Base-by-base conservation (phyloP, 2,329 filamentous ascomycete genomes). In the Paracoccidioides lutzii region DNA sequence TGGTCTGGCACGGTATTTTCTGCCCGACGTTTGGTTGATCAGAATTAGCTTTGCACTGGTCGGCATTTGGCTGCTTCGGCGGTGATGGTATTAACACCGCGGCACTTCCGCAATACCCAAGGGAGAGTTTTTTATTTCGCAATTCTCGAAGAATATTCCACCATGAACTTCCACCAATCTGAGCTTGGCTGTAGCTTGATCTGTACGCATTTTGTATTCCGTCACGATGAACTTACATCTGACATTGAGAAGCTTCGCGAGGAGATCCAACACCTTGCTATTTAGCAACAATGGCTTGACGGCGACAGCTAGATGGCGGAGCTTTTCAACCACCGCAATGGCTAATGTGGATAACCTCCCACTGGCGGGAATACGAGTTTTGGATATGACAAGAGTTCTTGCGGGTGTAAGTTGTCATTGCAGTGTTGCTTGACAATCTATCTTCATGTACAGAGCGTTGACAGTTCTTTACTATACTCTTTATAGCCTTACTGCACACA, bases 301-400 rank as follows among this genome's bases (percentile, higher is more conserved):
- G 68, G 66, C 57, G 14, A 37, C 52, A 57, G 58, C 61, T 38
- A 64, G 61, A 65, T 63, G 64, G 63, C 66, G 68, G 55, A 61
- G 58, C 42, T 72, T 68, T 59, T 75, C 77, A 42, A 76, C 73
- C 35, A 67, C 71, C 57, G 65, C 69, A 52, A 61, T 67, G 48
- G 67, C 73, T 62, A 37, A 15, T 37, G n/a, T 33, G 52, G 74
- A 73, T 33, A 77, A 76, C 14, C 70, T 86, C 37, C 91, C 93
- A 28, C 78, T 98, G 63, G 82, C 88, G 40, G 93, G 93, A 0
- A 85, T 93, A 63, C 83, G 87, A 55, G 90, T 97, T 12, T 78
- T 98, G 59, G 93, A 98, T 69, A 94, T 98, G 90, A 97, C 91
- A 3, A 81, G 93, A 73, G 93, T 98, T 1, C 75, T 98, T 60